Conservation (phyloP, 1,284 basidiomycete species). For the Ceratorhiza oryzae-sativae region DNA sequence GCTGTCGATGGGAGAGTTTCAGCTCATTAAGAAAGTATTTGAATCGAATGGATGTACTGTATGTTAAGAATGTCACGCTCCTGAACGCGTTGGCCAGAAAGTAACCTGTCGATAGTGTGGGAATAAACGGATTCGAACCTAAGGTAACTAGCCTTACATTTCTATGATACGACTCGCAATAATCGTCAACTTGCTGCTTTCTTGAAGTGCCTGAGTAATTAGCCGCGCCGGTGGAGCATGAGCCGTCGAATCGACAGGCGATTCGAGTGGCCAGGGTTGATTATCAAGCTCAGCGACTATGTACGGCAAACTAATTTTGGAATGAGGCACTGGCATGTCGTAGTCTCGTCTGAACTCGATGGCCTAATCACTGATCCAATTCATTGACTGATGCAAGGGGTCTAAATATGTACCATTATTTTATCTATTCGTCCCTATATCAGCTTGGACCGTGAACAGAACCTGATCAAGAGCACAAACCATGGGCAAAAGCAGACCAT, state of each 20-base stretch:
- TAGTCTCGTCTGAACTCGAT: slow-evolving; percentile 57
- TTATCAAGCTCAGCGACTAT: slow-evolving; percentile 5
- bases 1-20: slow-evolving; percentile 49
- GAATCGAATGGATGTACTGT: neutral
- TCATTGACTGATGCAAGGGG: neutral
- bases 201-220: slow-evolving; percentile 58
- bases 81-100: neutral
- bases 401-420: neutral
- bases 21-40: neutral
- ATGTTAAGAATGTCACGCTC: slow-evolving; percentile 16
- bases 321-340: slow-evolving; percentile 53
- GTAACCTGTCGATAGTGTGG: too few relatives aligned
- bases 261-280: slow-evolving; percentile 6
- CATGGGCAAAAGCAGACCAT: slow-evolving; percentile 62
- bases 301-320: neutral
- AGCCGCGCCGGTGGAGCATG: slow-evolving; percentile 45
- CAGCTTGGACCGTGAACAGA: neutral
- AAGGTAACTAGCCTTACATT: slow-evolving; percentile 57
- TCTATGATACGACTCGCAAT: slow-evolving; percentile 66
- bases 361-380: neutral
- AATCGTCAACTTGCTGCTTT: slow-evolving; percentile 61
- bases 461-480: slow-evolving; percentile 42
- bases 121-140: too few relatives aligned
- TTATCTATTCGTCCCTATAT: neutral
- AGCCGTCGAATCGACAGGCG: neutral